These are phyloP conservation scores for Sporothrix inflata DNA, from an alignment of 2,329 filamentous ascomycete species.

Conservation along the genomic window DNA sequence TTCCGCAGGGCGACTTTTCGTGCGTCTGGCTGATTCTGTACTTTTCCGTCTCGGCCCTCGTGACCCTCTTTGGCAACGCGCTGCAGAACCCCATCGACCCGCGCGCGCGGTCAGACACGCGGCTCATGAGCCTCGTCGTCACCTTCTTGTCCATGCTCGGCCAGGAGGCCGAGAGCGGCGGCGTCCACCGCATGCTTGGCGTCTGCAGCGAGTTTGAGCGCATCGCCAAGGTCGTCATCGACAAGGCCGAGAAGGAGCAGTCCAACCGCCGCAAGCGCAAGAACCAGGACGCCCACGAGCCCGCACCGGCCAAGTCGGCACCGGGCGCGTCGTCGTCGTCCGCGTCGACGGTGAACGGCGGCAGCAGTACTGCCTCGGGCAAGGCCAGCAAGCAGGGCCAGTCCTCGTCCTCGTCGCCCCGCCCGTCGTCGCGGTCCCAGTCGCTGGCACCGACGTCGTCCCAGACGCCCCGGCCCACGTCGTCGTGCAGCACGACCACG, in stretches of 20 bases:
- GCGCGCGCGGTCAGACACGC: conserved; percentile 83
- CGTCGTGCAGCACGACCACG: conserved; percentile 29
- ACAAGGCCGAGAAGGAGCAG: conserved; percentile 86
- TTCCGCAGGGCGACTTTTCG: conserved; percentile 90
- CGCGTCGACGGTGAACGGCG: not conserved
- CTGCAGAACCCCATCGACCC: conserved; percentile 92
- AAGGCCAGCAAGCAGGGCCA: not conserved
- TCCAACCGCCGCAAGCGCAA: conserved; percentile 83
- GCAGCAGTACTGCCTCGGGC: not conserved
- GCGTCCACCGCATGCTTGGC: conserved; percentile 89
- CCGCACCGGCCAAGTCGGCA: conserved; percentile 37
- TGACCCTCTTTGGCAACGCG: conserved; percentile 95
- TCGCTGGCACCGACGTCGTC: conserved; percentile 8
- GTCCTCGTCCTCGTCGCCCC: not conserved
- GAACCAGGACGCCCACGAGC: conserved; percentile 50
- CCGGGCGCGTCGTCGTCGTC: not conserved
- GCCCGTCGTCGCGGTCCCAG: conserved; percentile 21
- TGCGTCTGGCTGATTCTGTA: conserved; percentile 97
- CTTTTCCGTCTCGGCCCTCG: conserved; percentile 91
- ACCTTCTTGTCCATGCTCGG: conserved; percentile 87
- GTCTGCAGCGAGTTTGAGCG: conserved; percentile 96
- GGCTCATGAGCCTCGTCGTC: conserved; percentile 90
- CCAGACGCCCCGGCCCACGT: conserved; percentile 30
- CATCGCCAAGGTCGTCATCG: conserved; percentile 86
- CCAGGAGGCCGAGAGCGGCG: conserved; percentile 86